phyloP scores from a whole-genome alignment of 495 filamentous ascomycete genomes.

The Wilcoxina mikolae region DNA sequence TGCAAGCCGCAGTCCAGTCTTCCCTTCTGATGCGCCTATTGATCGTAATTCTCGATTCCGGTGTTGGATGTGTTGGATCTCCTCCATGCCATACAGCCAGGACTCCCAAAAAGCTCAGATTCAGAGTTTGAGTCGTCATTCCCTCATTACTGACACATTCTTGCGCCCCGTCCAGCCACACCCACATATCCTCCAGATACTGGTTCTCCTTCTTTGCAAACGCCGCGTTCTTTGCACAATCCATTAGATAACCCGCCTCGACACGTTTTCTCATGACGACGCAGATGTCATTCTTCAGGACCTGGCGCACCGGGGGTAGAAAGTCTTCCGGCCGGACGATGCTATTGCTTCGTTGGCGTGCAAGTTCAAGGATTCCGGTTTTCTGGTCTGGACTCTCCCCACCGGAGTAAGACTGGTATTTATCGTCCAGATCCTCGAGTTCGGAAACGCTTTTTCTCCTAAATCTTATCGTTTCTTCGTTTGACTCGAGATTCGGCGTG shows the following conservation, averaged over 20 bases:
- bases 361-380: conserved; percentile 16
- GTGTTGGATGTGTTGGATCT: conserved; percentile 21
- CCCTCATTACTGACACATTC: conserved; percentile 47
- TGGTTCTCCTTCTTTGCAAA: conserved; percentile 4
- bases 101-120: conserved; percentile 77
- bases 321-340: conserved; percentile 22
- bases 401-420: background rate
- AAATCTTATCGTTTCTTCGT: background rate
- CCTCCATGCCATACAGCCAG: conserved; percentile 66
- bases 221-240: conserved; percentile 3
- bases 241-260: conserved; percentile 7
- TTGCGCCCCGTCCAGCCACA: conserved; percentile 42
- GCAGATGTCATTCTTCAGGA: conserved; percentile 23
- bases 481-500: conserved; percentile 1
- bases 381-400: conserved; percentile 6
- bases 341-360: conserved; percentile 7
- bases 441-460: conserved; percentile 3
- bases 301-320: conserved; percentile 20
- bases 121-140: conserved; percentile 60
- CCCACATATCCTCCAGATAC: conserved; percentile 9
- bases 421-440: background rate
- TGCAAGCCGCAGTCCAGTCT: conserved; percentile 38
- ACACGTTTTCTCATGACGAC: conserved; percentile 2
- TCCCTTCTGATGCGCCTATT: conserved; percentile 11
- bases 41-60: conserved; percentile 8